Evolutionary conservation across 73 alveolate species (phyloP), one percentile per base, ranked within the genome.

Genomic region (Diophrys sp.): DNA sequence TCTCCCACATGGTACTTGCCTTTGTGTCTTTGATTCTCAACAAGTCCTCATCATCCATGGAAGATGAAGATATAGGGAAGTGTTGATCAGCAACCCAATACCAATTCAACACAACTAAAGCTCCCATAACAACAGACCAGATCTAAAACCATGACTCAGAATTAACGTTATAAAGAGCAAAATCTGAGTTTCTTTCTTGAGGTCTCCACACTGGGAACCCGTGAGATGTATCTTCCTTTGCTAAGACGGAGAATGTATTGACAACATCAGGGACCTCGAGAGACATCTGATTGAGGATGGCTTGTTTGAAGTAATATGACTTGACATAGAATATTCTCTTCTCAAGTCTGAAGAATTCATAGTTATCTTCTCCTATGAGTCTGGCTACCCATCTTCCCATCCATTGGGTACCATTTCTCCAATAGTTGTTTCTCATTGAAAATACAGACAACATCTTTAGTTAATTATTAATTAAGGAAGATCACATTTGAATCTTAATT

Each of bases 151-250:
- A 83, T 31, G 85, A 83, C 74, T 83, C 91, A 28, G 86, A 75
- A 77, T 83, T 83, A 34, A 83, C 82, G 67, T 83, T 83, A 66
- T 83, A 83, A 33, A 83, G 81, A 33, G 91, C 91, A 66, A 55
- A 83, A 68, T 83, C 91, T 56, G 91, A 75, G 91, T 83, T 83
- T 33, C 91, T 32, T 53, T 83, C 91, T 23, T 75, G 81, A 1
- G 91, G 91, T 44, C 91, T 75, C 86, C 85, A 75, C 0, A 83
- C 91, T 75, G 91, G 91, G 85, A 83, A 83, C 34, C 91, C 91
- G 68, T 83, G 91, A 34, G 91, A 83, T 18, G 91, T 83, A 44
- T 83, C 91, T 75, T 75, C 86, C 74, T 83, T 83, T 1, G 91
- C 91, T 30, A 83, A 54, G 27, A 83, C 85, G 23, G 86, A 74